Evolutionary conservation across 371 early-diverging fungal species (phyloP).

Genomic region (Ordospora colligata): DNA sequence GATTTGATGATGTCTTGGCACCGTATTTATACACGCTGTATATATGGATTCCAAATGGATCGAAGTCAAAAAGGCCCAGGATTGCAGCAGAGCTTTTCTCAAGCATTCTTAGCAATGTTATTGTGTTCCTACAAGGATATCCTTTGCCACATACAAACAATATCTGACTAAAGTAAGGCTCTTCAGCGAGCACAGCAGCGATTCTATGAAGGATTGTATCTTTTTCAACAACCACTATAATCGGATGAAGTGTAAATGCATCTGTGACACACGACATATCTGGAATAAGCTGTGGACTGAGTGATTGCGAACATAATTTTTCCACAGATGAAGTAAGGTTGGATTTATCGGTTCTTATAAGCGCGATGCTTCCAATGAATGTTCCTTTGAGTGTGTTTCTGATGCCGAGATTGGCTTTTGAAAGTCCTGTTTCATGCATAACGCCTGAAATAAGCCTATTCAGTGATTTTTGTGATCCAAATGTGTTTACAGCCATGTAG

Average conservation of each 20-base stretch:
- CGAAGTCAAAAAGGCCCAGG: slow-evolving; percentile 58
- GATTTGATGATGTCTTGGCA: slow-evolving; percentile 15
- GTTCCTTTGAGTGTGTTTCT: slow-evolving; percentile 56
- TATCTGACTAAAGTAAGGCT: not conserved
- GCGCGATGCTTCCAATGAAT: slow-evolving; percentile 33
- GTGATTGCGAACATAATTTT: not conserved
- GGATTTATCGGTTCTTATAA: not conserved
- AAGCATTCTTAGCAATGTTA: slow-evolving; percentile 41
- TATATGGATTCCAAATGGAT: slow-evolving; percentile 59
- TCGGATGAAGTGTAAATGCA: not conserved
- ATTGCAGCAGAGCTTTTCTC: slow-evolving; percentile 11
- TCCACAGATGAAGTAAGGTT: not conserved
- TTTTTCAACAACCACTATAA: slow-evolving; percentile 58
- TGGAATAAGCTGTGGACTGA: slow-evolving; percentile 50
- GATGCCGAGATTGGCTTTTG: slow-evolving; percentile 28
- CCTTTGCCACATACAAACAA: slow-evolving; percentile 59
- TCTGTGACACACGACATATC: slow-evolving; percentile 27
- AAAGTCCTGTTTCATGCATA: not conserved
- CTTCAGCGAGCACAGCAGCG: not conserved
- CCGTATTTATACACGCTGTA: slow-evolving; percentile 47
- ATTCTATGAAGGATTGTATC: slow-evolving; percentile 53
- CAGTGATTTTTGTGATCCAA: slow-evolving; percentile 38
- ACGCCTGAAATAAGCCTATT: slow-evolving; percentile 29
- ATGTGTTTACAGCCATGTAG: slow-evolving; percentile 45
- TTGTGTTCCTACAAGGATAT: slow-evolving; percentile 59